A percentile compares a stretch with the other conserved stretches of the same genome.
These are phyloP conservation scores for Gnaphalium uliginosum DNA, from an alignment of 129 eudicot genomes.

Conservation along the genomic window DNA sequence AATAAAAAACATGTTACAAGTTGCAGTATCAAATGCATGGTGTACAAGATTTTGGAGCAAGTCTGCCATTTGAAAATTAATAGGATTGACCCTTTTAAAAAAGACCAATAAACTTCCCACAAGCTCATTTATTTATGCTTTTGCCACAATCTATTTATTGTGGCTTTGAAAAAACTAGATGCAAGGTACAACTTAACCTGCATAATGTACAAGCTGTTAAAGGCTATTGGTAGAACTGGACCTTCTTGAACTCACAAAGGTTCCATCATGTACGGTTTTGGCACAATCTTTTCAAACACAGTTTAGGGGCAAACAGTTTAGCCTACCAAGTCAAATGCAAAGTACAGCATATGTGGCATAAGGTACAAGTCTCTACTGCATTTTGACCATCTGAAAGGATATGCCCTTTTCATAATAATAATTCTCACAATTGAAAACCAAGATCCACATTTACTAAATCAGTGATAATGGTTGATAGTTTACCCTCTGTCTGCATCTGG, in stretches of 20 bases:
- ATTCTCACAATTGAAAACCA: slow-evolving; percentile 4
- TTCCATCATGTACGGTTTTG: neutral
- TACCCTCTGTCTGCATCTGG: neutral
- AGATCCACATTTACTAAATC: neutral
- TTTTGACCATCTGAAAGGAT: slow-evolving; percentile 15
- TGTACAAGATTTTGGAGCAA: neutral
- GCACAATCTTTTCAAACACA: neutral
- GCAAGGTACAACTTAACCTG: slow-evolving; percentile 3
- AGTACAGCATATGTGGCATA: neutral
- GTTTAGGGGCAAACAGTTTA: neutral
- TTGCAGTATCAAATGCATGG: neutral
- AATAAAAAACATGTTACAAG: neutral
- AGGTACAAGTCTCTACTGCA: slow-evolving; percentile 5
- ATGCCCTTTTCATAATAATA: slow-evolving; percentile 16
- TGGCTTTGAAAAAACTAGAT: neutral
- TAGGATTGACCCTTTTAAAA: neutral
- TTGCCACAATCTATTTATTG: neutral
- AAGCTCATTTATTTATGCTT: neutral
- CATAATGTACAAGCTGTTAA: slow-evolving; percentile 19
- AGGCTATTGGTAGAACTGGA: neutral
- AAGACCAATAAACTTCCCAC: neutral
- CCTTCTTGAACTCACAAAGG: neutral
- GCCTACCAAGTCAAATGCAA: neutral
- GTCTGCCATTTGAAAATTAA: neutral
- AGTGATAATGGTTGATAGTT: neutral